Conservation (phyloP, 164 flowering plant genomes). For the Pachysandra terminalis region DNA sequence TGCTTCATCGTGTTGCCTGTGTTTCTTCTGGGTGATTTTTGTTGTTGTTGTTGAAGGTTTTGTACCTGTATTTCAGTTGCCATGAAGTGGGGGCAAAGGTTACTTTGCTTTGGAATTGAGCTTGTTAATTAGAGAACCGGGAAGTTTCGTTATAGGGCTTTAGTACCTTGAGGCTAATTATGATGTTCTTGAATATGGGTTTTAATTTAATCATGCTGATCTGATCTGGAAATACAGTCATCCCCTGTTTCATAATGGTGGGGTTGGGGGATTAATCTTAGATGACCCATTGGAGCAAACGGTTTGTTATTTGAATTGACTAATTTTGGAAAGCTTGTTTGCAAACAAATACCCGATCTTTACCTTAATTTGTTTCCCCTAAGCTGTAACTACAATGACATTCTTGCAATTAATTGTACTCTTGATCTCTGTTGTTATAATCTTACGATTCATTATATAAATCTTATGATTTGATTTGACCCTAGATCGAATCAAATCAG, state of each 20-base stretch:
- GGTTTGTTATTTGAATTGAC: too few species aligned
- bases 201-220: background rate
- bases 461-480: too few species aligned
- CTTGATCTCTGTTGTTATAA: too few species aligned
- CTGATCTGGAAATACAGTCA: background rate
- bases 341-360: background rate
- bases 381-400: background rate
- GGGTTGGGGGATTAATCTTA: too few species aligned
- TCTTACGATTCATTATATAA: too few species aligned
- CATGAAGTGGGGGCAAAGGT: background rate
- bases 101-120: background rate
- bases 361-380: background rate
- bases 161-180: background rate
- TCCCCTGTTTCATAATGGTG: too few species aligned
- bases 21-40: background rate
- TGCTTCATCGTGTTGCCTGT: background rate
- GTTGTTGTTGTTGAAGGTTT: background rate
- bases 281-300: too few species aligned
- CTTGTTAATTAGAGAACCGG: background rate
- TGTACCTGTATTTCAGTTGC: background rate
- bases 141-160: background rate
- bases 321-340: too few species aligned
- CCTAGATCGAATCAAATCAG: too few species aligned
- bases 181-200: background rate
- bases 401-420: background rate